Conservation (phyloP, 2,329 filamentous ascomycete genomes). For the Rhytidhysteron rufulum region DNA sequence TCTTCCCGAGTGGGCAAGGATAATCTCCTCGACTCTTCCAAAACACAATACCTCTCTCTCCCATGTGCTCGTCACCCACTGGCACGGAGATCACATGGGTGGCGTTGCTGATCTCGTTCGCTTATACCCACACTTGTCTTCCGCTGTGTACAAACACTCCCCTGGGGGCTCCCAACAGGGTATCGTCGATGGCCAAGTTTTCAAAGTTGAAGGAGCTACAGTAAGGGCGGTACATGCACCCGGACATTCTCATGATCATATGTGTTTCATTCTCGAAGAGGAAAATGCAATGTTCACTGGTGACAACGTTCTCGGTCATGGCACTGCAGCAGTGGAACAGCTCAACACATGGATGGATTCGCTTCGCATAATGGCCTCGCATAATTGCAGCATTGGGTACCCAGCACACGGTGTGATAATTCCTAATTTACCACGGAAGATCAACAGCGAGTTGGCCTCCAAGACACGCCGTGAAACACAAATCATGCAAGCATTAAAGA, state of each 20-base stretch:
- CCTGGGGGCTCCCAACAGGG: constrained; percentile 25
- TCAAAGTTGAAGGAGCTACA: constrained; percentile 38
- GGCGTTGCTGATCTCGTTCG: constrained; percentile 39
- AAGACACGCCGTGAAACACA: constrained; percentile 41
- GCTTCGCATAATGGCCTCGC: constrained; percentile 30
- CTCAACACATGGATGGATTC: constrained; percentile 35
- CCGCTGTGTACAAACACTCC: constrained; percentile 36
- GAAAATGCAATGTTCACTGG: constrained; percentile 38
- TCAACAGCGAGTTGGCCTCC: constrained; percentile 32
- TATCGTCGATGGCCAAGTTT: constrained; percentile 37
- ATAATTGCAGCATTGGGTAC: constrained; percentile 40
- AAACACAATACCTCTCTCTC: constrained; percentile 31
- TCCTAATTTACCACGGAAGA: constrained; percentile 36
- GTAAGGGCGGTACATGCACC: constrained; percentile 33
- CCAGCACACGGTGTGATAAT: constrained; percentile 45
- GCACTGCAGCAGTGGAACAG: constrained; percentile 39
- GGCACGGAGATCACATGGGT: constrained; percentile 44
- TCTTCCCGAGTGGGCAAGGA: constrained; percentile 29
- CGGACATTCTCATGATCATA: constrained; percentile 32
- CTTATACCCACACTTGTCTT: constrained; percentile 22
- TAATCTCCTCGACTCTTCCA: constrained; percentile 32
- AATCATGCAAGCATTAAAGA: constrained; percentile 32
- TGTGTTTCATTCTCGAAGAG: constrained; percentile 33
- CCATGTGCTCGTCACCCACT: constrained; percentile 43
- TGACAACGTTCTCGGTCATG: constrained; percentile 38